These are phyloP conservation scores for Zymoseptoria crescenta DNA, from an alignment of 2,329 filamentous ascomycete species.

Conservation along the genomic window DNA sequence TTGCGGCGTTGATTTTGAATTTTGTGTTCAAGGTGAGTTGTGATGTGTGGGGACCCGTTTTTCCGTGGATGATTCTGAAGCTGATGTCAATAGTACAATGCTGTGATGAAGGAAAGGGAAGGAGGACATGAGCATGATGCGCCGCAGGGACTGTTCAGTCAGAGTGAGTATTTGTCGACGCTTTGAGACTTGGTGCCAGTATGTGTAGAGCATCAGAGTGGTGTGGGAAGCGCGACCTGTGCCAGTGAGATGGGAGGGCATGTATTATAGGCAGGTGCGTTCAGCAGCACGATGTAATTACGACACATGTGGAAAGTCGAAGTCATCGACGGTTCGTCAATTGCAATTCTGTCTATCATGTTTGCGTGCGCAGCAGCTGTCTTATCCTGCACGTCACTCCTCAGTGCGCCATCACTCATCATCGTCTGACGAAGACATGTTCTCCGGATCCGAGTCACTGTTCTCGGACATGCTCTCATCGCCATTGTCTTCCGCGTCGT, in stretches of 20 bases:
- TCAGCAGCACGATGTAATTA: neutral
- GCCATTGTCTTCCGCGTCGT: neutral
- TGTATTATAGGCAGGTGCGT: neutral
- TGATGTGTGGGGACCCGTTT: too few relatives aligned
- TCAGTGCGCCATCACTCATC: neutral
- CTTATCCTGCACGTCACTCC: neutral
- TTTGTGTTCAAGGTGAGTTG: conserved; percentile 63
- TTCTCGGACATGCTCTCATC: neutral
- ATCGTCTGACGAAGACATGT: neutral
- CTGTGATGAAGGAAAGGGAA: conserved; percentile 14
- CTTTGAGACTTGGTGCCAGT: neutral
- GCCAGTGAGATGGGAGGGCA: neutral
- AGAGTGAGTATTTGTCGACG: conserved; percentile 1
- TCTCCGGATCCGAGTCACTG: neutral
- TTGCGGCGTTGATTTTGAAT: conserved; percentile 72
- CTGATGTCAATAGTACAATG: conserved; percentile 13
- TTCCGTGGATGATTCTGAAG: neutral
- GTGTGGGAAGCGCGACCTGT: too few relatives aligned
- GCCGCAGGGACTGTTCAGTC: conserved; percentile 1
- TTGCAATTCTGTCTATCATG: neutral
- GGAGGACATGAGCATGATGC: conserved; percentile 3
- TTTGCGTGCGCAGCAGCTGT: neutral
- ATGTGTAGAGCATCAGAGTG: neutral
- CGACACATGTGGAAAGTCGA: neutral
- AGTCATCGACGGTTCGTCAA: neutral